Evolutionary conservation across 2,329 filamentous ascomycete genomes (phyloP).

Genomic region (Aspergillus aculeatus): DNA sequence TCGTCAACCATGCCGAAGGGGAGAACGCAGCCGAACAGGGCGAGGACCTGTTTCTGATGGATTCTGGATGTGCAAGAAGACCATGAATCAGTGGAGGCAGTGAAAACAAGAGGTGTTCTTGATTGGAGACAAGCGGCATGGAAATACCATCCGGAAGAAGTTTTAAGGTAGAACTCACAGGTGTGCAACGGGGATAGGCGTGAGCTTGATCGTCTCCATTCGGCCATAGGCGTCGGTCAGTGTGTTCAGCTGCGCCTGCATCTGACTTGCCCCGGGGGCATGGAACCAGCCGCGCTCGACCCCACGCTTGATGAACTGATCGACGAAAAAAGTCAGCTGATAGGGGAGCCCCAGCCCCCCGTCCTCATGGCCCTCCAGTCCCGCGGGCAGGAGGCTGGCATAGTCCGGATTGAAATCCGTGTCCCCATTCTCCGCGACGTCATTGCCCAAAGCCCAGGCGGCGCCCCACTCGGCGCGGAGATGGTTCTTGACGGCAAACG

Average conservation of each 20-base stretch:
- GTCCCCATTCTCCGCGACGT: slow-evolving; percentile 29
- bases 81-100: background rate
- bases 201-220: slow-evolving; percentile 66
- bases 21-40: slow-evolving; percentile 59
- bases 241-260: slow-evolving; percentile 58
- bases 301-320: slow-evolving; percentile 59
- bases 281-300: slow-evolving; percentile 59
- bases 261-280: slow-evolving; percentile 57
- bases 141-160: background rate
- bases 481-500: slow-evolving; percentile 65
- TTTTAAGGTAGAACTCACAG: slow-evolving; percentile 35
- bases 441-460: slow-evolving; percentile 37
- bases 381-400: slow-evolving; percentile 50
- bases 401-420: slow-evolving; percentile 49
- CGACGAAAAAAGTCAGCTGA: slow-evolving; percentile 61
- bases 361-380: slow-evolving; percentile 55
- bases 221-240: slow-evolving; percentile 59
- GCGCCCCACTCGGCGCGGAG: slow-evolving; percentile 62
- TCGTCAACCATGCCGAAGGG: slow-evolving; percentile 64
- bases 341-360: slow-evolving; percentile 59
- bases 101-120: too few species aligned
- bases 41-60: slow-evolving; percentile 63
- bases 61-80: slow-evolving; percentile 44
- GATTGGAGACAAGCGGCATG: too few species aligned
- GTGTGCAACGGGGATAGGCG: slow-evolving; percentile 63